These are phyloP conservation scores for Aspergillus thermomutatus DNA, from an alignment of 2,329 filamentous ascomycete species.

Conservation along the genomic window DNA sequence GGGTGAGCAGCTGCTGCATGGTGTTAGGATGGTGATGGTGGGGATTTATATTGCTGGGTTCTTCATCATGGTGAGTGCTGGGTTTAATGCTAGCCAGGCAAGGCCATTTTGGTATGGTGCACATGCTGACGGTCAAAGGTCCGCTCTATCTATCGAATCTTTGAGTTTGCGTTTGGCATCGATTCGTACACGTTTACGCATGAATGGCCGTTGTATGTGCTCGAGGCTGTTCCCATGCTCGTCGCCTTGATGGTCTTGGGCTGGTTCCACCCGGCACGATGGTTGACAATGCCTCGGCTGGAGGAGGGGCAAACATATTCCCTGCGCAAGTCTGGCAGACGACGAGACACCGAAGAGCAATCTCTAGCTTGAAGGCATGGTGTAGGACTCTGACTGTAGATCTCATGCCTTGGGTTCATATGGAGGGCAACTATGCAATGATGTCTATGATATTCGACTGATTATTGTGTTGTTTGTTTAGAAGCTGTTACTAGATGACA, in stretches of 20 bases:
- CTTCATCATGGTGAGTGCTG: conserved; percentile 44
- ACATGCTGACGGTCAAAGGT: conserved; percentile 27
- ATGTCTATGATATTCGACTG: neutral
- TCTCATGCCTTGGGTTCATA: neutral
- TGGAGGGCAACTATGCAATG: neutral
- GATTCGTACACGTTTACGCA: conserved; percentile 49
- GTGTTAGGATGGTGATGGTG: conserved; percentile 39
- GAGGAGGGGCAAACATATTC: conserved; percentile 2
- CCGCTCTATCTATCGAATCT: conserved; percentile 52
- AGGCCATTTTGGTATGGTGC: conserved; percentile 3
- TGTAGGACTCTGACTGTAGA: no score
- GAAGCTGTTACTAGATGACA: neutral
- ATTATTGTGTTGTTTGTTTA: neutral
- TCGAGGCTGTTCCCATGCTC: conserved; percentile 48
- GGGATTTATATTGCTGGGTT: conserved; percentile 46
- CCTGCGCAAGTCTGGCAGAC: neutral
- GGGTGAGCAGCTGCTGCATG: conserved; percentile 24
- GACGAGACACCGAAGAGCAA: neutral
- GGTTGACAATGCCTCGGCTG: conserved; percentile 26
- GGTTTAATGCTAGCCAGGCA: no score
- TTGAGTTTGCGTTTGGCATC: conserved; percentile 53
- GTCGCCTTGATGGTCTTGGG: conserved; percentile 49
- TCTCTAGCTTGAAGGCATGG: neutral
- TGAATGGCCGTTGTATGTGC: conserved; percentile 54
- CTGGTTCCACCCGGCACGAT: conserved; percentile 47